Evolutionary conservation across 2,329 filamentous ascomycete genomes (phyloP).

Genomic region (Calonectria pseudoreteaudii): DNA sequence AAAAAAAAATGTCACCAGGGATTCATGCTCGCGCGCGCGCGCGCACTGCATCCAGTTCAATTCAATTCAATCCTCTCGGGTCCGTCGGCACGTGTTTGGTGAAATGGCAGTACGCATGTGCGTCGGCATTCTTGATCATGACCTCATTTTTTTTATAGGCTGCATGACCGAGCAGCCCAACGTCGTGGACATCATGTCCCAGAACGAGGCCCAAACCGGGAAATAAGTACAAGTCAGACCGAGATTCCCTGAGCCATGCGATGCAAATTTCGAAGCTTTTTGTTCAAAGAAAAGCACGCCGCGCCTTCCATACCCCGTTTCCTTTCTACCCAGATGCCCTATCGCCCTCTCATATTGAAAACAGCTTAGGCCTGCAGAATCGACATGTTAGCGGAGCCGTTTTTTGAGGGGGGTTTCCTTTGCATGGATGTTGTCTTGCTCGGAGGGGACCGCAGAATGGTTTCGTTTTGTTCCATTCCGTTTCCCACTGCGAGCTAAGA

Average conservation of each 20-base stretch:
- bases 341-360: constrained; percentile 42
- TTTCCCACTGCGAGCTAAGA: not conserved
- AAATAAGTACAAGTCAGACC: constrained; percentile 54
- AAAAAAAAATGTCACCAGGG: no score
- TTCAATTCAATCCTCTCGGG: not conserved
- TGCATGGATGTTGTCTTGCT: not conserved
- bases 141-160: constrained; percentile 52
- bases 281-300: constrained; percentile 52
- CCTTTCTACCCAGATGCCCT: constrained; percentile 49
- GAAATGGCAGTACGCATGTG: constrained; percentile 16
- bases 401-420: no score
- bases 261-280: constrained; percentile 52
- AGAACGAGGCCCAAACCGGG: constrained; percentile 52
- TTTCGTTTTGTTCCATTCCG: not conserved
- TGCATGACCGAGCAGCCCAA: constrained; percentile 47
- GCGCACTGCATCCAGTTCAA: not conserved
- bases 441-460: not conserved
- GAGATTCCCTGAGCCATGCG: constrained; percentile 54
- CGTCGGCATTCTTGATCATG: constrained; percentile 47
- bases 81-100: not conserved
- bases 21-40: no score
- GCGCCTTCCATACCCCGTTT: constrained; percentile 51
- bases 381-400: constrained; percentile 30
- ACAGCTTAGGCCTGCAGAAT: constrained; percentile 44
- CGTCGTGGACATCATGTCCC: constrained; percentile 48